Evolutionary conservation across 306 rosid species (phyloP).

Genomic region (Glycine latifolia): DNA sequence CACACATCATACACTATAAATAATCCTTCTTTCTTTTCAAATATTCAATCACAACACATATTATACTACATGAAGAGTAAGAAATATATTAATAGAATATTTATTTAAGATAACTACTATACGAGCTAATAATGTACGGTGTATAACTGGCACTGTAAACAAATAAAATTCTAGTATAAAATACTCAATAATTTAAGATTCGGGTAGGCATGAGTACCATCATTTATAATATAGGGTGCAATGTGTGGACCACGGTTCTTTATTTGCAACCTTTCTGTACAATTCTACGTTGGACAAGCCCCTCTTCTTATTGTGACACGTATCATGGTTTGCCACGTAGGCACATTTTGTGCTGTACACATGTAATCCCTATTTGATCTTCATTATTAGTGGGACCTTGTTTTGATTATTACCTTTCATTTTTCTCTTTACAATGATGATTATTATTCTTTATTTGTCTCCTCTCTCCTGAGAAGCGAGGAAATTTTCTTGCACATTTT

Average conservation of each 20-base stretch:
- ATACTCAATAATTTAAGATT: background rate
- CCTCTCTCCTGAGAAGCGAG: background rate
- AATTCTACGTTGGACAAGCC: background rate
- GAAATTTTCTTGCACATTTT: background rate
- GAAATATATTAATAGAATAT: no score
- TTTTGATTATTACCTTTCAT: background rate
- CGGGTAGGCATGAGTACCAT: background rate
- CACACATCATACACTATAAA: no score
- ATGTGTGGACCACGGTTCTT: background rate
- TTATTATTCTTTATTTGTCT: background rate
- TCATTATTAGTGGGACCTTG: slow-evolving; percentile 24
- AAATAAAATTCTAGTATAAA: background rate
- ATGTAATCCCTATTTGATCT: background rate
- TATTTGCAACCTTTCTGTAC: background rate
- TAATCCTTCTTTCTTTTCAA: no score
- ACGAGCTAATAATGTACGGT: no score
- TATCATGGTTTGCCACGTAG: background rate
- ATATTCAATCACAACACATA: no score
- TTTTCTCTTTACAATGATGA: background rate
- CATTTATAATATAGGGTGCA: background rate
- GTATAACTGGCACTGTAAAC: no score
- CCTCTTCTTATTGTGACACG: slow-evolving; percentile 17
- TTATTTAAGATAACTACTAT: no score
- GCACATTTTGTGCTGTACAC: background rate
- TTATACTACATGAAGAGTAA: no score